Percentiles rank a stretch among this genome's conserved stretches.
These are phyloP conservation scores for Aeminium ludgeri DNA, from an alignment of 495 filamentous ascomycete genomes.

Conservation along the genomic window DNA sequence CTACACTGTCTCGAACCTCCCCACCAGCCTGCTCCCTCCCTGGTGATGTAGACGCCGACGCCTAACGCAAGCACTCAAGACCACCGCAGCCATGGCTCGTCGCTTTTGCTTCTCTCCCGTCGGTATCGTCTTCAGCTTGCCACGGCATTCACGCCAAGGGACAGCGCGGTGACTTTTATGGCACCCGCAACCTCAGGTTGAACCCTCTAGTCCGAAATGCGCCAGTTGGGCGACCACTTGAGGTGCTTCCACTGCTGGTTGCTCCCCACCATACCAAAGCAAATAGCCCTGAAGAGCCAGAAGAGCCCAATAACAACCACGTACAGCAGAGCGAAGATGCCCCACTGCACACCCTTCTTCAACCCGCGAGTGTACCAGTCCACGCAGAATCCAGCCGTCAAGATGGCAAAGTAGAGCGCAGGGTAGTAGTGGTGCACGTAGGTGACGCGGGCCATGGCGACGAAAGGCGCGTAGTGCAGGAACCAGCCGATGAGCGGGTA, in stretches of 20 bases:
- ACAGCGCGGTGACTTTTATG: too few species aligned
- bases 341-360: constrained; percentile 40
- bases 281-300: constrained; percentile 80
- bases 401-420: constrained; percentile 93
- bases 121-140: too few species aligned
- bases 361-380: constrained; percentile 62
- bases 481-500: constrained; percentile 92
- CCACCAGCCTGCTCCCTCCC: too few species aligned
- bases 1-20: too few species aligned
- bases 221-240: constrained; percentile 69
- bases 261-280: constrained; percentile 82
- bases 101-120: too few species aligned
- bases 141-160: too few species aligned
- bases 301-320: constrained; percentile 58
- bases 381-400: constrained; percentile 70
- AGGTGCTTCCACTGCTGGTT: constrained; percentile 76
- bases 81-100: too few species aligned
- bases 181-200: too few species aligned
- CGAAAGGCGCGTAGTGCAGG: constrained; percentile 87
- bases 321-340: constrained; percentile 56
- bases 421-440: constrained; percentile 99
- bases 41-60: too few species aligned
- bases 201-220: constrained; percentile 41
- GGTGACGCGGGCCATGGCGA: constrained; percentile 93
- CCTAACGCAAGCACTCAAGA: too few species aligned